Evolutionary conservation across 495 filamentous ascomycete species (phyloP).

Genomic region (Tricharina praecox): DNA sequence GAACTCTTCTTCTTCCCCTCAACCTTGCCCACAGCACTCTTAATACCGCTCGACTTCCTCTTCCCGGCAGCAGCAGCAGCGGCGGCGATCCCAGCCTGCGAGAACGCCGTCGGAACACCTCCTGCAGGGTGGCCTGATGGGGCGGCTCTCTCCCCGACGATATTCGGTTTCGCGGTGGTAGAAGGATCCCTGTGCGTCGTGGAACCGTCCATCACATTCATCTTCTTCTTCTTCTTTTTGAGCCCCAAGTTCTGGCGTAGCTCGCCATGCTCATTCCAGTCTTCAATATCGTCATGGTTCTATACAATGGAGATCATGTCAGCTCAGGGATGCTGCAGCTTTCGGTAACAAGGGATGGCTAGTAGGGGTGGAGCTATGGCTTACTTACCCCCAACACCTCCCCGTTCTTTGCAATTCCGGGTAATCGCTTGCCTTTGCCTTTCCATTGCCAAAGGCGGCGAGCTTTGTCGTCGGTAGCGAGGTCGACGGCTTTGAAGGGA

Average conservation of each 20-base stretch:
- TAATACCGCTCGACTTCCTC: constrained; percentile 39
- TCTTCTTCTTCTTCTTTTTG: constrained; percentile 26
- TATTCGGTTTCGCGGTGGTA: constrained; percentile 33
- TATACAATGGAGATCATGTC: constrained; percentile 26
- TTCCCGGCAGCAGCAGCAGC: constrained; percentile 15
- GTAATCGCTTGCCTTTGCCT: constrained; percentile 61
- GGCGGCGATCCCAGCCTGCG: constrained; percentile 16
- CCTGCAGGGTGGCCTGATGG: neutral
- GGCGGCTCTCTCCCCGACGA: constrained; percentile 16
- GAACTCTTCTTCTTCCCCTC: constrained; percentile 14
- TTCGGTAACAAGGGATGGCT: neutral
- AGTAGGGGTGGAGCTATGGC: neutral
- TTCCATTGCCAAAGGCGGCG: constrained; percentile 79
- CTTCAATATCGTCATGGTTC: constrained; percentile 88
- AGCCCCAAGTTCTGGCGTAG: constrained; percentile 63
- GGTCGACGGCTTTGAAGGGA: constrained; percentile 78
- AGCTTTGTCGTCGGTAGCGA: constrained; percentile 81
- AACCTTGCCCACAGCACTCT: constrained; percentile 10
- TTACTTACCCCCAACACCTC: constrained; percentile 64
- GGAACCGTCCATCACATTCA: constrained; percentile 23
- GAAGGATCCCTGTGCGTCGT: constrained; percentile 29
- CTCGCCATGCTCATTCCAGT: constrained; percentile 98
- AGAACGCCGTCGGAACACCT: constrained; percentile 8
- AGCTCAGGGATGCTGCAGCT: neutral
- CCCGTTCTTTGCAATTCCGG: constrained; percentile 75